phyloP scores from a whole-genome alignment of 768 basidiomycete genomes.

The Kwoniella sp. region DNA sequence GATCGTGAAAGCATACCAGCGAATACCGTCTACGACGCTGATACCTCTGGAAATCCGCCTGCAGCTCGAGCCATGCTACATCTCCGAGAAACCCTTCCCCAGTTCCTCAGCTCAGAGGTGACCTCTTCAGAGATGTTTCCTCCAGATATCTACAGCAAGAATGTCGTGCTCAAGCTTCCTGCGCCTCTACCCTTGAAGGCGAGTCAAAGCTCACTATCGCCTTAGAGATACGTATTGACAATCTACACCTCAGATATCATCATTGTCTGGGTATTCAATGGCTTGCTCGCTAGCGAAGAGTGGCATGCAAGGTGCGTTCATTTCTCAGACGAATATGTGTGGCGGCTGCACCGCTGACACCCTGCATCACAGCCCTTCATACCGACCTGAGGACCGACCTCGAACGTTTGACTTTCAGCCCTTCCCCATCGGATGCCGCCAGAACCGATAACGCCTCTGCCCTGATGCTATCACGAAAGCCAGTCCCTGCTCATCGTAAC shows the following conservation, averaged over 20 bases:
- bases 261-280: constrained; percentile 39
- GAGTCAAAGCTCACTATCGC: constrained; percentile 5
- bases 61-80: constrained; percentile 43
- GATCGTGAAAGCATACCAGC: not conserved
- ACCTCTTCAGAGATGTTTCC: constrained; percentile 35
- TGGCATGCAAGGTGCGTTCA: constrained; percentile 44
- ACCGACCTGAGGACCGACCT: constrained; percentile 37
- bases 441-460: constrained; percentile 8
- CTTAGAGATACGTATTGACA: not conserved
- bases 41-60: not conserved
- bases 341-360: not conserved
- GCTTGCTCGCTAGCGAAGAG: constrained; percentile 43
- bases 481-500: constrained; percentile 29
- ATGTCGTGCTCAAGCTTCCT: constrained; percentile 43
- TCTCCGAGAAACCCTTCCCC: constrained; percentile 42
- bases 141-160: constrained; percentile 41
- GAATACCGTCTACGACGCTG: not conserved
- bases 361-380: constrained; percentile 36
- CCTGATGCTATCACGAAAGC: constrained; percentile 17
- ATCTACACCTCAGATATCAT: constrained; percentile 32
- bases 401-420: constrained; percentile 43
- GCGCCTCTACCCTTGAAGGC: constrained; percentile 46
- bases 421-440: constrained; percentile 21
- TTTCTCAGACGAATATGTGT: not conserved
- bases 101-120: constrained; percentile 36